Conservation (phyloP, 225 moss, liverwort and hornwort species). For the Straminergon stramineum region DNA sequence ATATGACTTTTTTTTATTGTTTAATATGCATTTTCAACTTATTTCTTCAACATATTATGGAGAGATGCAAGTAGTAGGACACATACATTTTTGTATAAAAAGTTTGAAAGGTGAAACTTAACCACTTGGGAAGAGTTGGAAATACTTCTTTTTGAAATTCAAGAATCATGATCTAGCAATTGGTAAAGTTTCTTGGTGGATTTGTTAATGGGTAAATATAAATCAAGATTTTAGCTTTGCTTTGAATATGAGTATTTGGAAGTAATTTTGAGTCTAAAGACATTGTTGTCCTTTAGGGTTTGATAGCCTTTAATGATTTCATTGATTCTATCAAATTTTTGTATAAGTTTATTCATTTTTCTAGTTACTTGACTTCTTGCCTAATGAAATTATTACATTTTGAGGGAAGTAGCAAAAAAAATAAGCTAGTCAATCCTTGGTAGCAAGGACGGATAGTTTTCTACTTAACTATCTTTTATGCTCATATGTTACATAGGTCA, state of each 20-base stretch:
- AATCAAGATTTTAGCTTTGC: background rate
- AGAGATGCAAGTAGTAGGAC: background rate
- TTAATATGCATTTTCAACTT: background rate
- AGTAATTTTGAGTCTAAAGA: background rate
- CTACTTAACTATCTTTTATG: background rate
- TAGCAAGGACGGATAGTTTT: background rate
- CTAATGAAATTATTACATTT: background rate
- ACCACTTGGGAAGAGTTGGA: background rate
- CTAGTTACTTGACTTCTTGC: fast-evolving
- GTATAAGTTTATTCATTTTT: background rate
- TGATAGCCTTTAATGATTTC: background rate
- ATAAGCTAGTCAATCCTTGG: fast-evolving
- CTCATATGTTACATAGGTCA: background rate
- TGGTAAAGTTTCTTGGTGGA: background rate
- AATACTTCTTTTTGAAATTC: background rate
- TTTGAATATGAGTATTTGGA: background rate
- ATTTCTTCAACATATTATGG: background rate
- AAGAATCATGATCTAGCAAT: background rate
- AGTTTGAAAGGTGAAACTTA: background rate
- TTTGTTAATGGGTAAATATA: background rate
- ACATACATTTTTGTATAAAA: fast-evolving
- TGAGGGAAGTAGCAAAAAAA: background rate
- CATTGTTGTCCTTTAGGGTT: background rate
- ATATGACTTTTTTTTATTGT: background rate
- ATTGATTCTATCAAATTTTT: background rate